Evolutionary conservation across 2,329 filamentous ascomycete genomes (phyloP), one percentile per base, ranked within the genome.

Genomic region (Dryadomyces quercus-mongolicae): DNA sequence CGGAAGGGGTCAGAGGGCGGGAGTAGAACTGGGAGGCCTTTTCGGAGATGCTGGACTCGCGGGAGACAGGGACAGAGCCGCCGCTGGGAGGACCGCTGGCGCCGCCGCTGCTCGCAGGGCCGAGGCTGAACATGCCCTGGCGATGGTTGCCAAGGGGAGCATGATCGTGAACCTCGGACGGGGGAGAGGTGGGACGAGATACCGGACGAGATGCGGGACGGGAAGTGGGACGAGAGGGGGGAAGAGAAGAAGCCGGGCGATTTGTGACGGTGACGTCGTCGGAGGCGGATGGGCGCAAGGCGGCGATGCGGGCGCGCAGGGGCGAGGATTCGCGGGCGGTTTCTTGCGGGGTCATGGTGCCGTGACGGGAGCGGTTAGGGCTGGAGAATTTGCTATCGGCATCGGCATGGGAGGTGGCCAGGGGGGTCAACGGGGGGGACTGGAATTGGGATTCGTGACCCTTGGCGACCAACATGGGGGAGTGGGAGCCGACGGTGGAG

Each of bases 371-470:
- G 34, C 58, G 57, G 16, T 55, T 49, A 16, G 59, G 54, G 12
- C 63, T 60, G 3, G 61, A 59, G 42, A 60, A 65, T 47, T 65
- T 66, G 4, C 59, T 57, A n/a, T 68, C 65, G 21, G 63, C 62
- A 46, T 74, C 72, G 44, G 66, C 36, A 40, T 69, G 69, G 20
- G 71, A 71, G 46, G 88, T 92, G 52, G 84, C 90, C 54, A 89
- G 84, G 18, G 92, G 92, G 13, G 91, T 96, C 52, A 97, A 77
- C 45, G 90, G 90, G 60, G 92, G 92, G 12, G 91, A 95, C 61
- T 92, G 86, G 71, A 94, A 80, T 55, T 92, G 86, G 71, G 94
- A 80, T 55, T 85, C 80, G 56, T 84, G 81, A 47, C 79, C 72
- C 57, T 79, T 77, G 57, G 87, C 85, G 59, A 84, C 86, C 44